Evolutionary conservation across 805 yeast genomes (phyloP), one percentile per base, ranked within the genome.

Genomic region (Brettanomyces sp.): DNA sequence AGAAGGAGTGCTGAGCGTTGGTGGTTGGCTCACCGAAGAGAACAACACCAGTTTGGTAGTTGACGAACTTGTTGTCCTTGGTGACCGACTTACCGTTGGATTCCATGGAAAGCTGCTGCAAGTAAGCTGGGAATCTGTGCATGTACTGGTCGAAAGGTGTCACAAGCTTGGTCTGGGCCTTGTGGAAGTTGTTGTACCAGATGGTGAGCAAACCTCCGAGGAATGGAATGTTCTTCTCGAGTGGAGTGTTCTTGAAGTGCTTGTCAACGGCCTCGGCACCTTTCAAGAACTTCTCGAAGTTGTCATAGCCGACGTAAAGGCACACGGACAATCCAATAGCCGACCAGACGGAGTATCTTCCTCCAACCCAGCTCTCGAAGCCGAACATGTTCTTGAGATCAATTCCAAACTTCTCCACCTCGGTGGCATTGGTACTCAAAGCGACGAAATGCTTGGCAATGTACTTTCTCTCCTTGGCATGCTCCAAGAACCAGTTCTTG

Each of bases 321-420:
- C 95, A 95, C 52, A 93, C 91, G 28, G 96, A 86, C 58, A 93
- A 79, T 51, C 99, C 99, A 67, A 93, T 93, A 52, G 99, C 95
- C 39, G 96, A 86, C 99, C 99, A 93, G 51, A 93, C 99, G n/a
- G 99, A 93, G 82, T 93, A 93, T 70, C 99, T 85, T 65, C 99
- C 99, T 63, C 99, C 99, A 54, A 93, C 99, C 99, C 99, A 93
- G 72, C 73, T 83, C 68, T 90, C 96, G 62, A 93, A 93, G 53
- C 95, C 98, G 69, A 93, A 93, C 99, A 93, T 93, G 77, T 93
- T 93, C 67, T 80, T 84, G 65, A 96, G 80, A 73, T 93, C 98
- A 57, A 93, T 93, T 63, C 99, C 99, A 60, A 93, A 93, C 72
- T 87, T 85, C 60, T 82, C 76, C 53, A 93, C 99, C 69, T 85